A percentile compares a stretch with the other conserved stretches of the same genome.
phyloP scores from a whole-genome alignment of 164 flowering plant species.

The Echeveria elegans region DNA sequence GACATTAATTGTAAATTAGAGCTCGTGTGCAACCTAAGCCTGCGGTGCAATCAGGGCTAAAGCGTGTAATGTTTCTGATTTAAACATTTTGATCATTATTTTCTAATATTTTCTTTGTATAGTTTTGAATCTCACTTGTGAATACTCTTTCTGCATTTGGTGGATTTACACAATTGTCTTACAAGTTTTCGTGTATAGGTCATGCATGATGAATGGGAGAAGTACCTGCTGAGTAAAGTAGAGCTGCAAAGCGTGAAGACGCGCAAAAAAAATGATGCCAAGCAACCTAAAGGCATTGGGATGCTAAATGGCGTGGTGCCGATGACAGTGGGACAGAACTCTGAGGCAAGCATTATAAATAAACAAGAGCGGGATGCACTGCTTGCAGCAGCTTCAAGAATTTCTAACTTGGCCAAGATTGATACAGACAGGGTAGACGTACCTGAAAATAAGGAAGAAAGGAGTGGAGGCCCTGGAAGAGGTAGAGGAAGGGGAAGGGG shows the following conservation, averaged over 20 bases:
- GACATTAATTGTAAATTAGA: not conserved
- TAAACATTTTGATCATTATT: not conserved
- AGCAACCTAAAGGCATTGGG: slow-evolving; percentile 80
- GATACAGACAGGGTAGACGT: slow-evolving; percentile 23
- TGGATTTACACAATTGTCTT: not conserved
- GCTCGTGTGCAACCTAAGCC: not conserved
- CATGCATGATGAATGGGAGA: slow-evolving; percentile 85
- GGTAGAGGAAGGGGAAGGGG: slow-evolving; percentile 29
- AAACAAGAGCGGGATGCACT: slow-evolving; percentile 78
- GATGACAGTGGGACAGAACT: slow-evolving; percentile 36
- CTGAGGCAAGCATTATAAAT: slow-evolving; percentile 50
- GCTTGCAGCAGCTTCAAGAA: slow-evolving; percentile 64
- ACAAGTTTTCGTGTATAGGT: slow-evolving; percentile 39
- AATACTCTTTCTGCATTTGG: not conserved
- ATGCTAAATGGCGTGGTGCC: slow-evolving; percentile 73
- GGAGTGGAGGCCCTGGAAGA: slow-evolving; percentile 14
- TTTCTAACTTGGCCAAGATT: slow-evolving; percentile 22
- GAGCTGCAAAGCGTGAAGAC: slow-evolving; percentile 53
- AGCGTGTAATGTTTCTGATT: not conserved
- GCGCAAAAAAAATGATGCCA: slow-evolving; percentile 51
- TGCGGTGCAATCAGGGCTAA: not conserved
- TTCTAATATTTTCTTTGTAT: not conserved
- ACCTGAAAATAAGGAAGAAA: slow-evolving; percentile 23
- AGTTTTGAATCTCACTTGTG: not conserved
- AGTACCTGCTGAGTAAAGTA: slow-evolving; percentile 71